Percentiles rank a stretch among this genome's conserved stretches.
phyloP scores from a whole-genome alignment of 106 monocot genomes.

The Cymbidium sinense region DNA sequence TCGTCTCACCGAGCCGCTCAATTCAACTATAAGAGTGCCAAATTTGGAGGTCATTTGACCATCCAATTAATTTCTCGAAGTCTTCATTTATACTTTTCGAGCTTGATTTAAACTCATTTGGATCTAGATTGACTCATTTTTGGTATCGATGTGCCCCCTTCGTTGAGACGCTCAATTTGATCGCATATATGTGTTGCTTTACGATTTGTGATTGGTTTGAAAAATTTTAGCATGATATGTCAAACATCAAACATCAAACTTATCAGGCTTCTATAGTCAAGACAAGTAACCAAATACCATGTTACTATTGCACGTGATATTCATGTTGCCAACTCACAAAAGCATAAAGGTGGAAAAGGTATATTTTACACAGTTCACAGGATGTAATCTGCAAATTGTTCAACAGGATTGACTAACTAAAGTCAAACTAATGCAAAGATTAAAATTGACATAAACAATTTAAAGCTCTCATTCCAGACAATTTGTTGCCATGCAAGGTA shows the following conservation, averaged over 20 bases:
- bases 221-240: no score
- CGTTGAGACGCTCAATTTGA: no score
- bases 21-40: no score
- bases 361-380: not conserved
- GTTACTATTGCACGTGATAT: not conserved
- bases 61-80: no score
- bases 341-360: not conserved
- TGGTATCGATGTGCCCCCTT: no score
- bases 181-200: no score
- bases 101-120: no score
- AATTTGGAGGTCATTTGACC: no score
- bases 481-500: not conserved
- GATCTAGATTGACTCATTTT: no score
- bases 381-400: not conserved
- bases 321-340: not conserved
- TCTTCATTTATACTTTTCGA: no score
- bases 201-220: no score
- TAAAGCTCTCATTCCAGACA: not conserved
- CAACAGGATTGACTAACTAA: not conserved
- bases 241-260: not conserved
- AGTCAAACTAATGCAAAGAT: not conserved
- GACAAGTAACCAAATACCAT: not conserved
- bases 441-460: not conserved
- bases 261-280: not conserved
- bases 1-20: no score